These are phyloP conservation scores for Saposhnikovia divaricata DNA, from an alignment of 129 eudicot species.

Conservation along the genomic window DNA sequence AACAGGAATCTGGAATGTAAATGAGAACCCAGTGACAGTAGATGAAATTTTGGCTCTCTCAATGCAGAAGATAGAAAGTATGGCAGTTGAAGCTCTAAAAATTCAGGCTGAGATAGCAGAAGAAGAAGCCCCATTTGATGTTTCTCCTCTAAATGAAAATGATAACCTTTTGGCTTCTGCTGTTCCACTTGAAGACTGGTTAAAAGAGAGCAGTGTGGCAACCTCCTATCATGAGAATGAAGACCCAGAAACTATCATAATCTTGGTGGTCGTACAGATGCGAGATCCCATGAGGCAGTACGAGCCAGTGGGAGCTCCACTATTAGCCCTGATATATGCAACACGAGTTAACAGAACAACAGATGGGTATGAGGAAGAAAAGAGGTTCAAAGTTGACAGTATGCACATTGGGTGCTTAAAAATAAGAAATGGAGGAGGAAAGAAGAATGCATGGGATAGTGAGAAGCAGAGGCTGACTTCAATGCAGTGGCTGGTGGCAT, in stretches of 20 bases:
- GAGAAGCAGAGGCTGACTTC: slow-evolving; percentile 88
- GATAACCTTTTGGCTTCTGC: slow-evolving; percentile 40
- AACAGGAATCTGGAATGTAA: slow-evolving; percentile 77
- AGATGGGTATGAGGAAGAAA: slow-evolving; percentile 35
- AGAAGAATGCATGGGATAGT: slow-evolving; percentile 63
- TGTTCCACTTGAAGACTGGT: slow-evolving; percentile 69
- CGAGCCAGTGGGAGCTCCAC: slow-evolving; percentile 91
- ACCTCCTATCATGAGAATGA: slow-evolving; percentile 12
- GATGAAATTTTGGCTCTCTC: slow-evolving; percentile 66
- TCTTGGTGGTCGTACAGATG: slow-evolving; percentile 52
- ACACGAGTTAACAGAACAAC: slow-evolving; percentile 24
- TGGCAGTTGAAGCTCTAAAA: slow-evolving; percentile 71
- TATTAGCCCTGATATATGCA: slow-evolving; percentile 52
- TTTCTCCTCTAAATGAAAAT: slow-evolving; percentile 42
- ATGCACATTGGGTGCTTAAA: slow-evolving; percentile 72
- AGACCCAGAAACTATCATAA: slow-evolving; percentile 27
- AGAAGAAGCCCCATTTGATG: slow-evolving; percentile 80
- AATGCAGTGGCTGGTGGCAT: slow-evolving; percentile 81
- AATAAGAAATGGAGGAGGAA: slow-evolving; percentile 41
- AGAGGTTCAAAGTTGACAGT: slow-evolving; percentile 53
- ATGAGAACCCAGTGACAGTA: slow-evolving; percentile 50
- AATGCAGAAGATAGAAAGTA: slow-evolving; percentile 74
- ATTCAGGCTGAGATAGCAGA: slow-evolving; percentile 67
- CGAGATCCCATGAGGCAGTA: slow-evolving; percentile 77
- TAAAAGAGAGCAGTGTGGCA: slow-evolving; percentile 25